A percentile compares a stretch with the other conserved stretches of the same genome.
phyloP scores from a whole-genome alignment of 306 rosid genomes.

The Medicago ruthenica region DNA sequence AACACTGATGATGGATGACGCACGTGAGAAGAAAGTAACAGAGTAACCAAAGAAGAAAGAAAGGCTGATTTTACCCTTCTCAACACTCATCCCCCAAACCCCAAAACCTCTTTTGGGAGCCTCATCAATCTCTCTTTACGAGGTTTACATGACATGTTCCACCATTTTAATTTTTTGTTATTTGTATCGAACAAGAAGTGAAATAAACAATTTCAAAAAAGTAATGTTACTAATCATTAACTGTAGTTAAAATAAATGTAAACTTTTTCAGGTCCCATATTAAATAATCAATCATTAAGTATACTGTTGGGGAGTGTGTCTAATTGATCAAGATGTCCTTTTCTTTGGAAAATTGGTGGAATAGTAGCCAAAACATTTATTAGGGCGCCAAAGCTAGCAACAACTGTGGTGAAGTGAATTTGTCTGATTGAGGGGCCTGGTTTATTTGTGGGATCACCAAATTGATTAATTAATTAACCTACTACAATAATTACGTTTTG shows the following conservation, averaged over 20 bases:
- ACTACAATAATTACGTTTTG: slow-evolving; percentile 4
- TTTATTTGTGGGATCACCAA: slow-evolving; percentile 24
- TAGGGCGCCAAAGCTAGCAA: slow-evolving; percentile 19
- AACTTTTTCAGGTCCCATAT: slow-evolving; percentile 17
- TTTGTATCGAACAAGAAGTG: not conserved
- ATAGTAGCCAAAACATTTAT: slow-evolving; percentile 12
- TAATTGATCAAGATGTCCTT: slow-evolving; percentile 24
- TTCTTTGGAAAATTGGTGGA: not conserved
- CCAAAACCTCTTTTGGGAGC: not conserved
- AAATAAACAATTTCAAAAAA: not conserved
- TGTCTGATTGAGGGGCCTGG: slow-evolving; percentile 12
- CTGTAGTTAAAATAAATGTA: slow-evolving; percentile 22
- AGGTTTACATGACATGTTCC: slow-evolving; percentile 35
- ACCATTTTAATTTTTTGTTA: not conserved
- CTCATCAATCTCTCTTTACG: slow-evolving; percentile 47
- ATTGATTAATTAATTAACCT: slow-evolving; percentile 11
- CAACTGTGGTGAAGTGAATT: slow-evolving; percentile 29
- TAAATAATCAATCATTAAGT: slow-evolving; percentile 27
- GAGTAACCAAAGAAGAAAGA: slow-evolving; percentile 54
- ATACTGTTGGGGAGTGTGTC: not conserved
- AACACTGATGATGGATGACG: slow-evolving; percentile 56
- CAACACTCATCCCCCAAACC: slow-evolving; percentile 57
- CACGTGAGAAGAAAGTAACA: slow-evolving; percentile 71
- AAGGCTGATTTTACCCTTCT: slow-evolving; percentile 58
- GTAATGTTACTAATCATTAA: slow-evolving; percentile 21